Evolutionary conservation across 257 asterid species (phyloP).

Genomic region (Verbascum thapsus): DNA sequence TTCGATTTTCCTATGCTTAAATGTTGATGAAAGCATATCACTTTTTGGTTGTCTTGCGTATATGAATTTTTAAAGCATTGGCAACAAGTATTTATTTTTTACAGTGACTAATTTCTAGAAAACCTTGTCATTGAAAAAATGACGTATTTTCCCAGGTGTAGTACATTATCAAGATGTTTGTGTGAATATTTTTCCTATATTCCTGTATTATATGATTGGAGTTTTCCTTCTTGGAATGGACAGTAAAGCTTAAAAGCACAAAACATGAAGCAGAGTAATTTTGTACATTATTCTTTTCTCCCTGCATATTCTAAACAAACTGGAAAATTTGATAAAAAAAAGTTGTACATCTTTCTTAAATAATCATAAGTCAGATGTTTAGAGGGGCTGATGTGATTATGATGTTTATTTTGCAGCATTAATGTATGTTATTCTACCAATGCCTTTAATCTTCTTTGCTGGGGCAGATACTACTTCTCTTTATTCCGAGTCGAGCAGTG

Average conservation of each 20-base stretch:
- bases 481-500: constrained; percentile 60
- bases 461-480: constrained; percentile 71
- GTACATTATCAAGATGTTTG: constrained; percentile 17
- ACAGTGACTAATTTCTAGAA: constrained; percentile 2
- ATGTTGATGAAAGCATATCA: neutral
- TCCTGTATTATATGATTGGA: neutral
- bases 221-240: constrained; percentile 10
- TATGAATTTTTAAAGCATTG: constrained; percentile 17
- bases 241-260: neutral
- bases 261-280: neutral
- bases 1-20: constrained; percentile 27
- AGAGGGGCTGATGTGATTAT: constrained; percentile 25
- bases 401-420: constrained; percentile 56
- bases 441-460: constrained; percentile 88
- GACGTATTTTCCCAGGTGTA: constrained; percentile 10
- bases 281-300: constrained; percentile 10
- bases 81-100: neutral
- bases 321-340: constrained; percentile 1
- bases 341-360: constrained; percentile 7
- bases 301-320: constrained; percentile 9
- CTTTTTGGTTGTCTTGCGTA: constrained; percentile 19
- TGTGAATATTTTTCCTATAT: constrained; percentile 2
- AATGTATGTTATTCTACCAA: constrained; percentile 85
- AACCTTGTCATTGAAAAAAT: constrained; percentile 7
- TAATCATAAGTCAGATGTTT: constrained; percentile 11